Evolutionary conservation across 805 yeast genomes (phyloP), one percentile per base, ranked within the genome.

Genomic region (Sugiyamaella marilandica): DNA sequence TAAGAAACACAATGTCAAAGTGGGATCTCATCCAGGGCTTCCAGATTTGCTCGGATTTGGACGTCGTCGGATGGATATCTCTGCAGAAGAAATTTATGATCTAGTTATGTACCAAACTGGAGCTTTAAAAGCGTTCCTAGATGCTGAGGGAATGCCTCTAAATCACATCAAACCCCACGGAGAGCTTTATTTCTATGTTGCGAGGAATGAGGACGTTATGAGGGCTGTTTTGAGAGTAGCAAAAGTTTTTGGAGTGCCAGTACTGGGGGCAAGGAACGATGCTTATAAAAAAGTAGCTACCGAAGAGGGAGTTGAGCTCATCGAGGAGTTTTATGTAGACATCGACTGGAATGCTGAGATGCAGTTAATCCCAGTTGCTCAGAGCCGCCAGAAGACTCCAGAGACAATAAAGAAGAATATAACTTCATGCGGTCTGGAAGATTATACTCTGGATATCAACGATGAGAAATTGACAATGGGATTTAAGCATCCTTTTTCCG

Each of bases 11-110:
- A 31, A 31, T 21, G 47, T 44, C 35, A 44, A 44, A 44, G 47
- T 44, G 18, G 47, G 47, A 14, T 44, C 47, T 13, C 47, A 44
- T 10, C 47, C 47, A 16, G 47, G 47, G 24, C 35, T 44, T 26
- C 47, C 47, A 26, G 47, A 44, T 44, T 21, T 44, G 33, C 35
- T 44, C 3, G 47, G 47, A 5, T 44, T 44, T 44, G 47, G 47
- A 2, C n/a, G 47, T 10, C 33, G 47, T 10, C 47, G 47, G 18
- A 44, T 44, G 47, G 47, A 44, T 26, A 44, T 44, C 31, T 44
- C 47, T 10, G 47, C 47, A 16, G 47, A 44, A 4, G 47, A 44
- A 29, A 44, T 44, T 18, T 44, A 44, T 26, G 47, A 44, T 10
- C 35, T 44, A 3, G 47, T 44, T 5, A 44, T 44, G 47, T 44